Evolutionary conservation across 306 rosid genomes (phyloP).

Genomic region (Ormosia semicastrata): DNA sequence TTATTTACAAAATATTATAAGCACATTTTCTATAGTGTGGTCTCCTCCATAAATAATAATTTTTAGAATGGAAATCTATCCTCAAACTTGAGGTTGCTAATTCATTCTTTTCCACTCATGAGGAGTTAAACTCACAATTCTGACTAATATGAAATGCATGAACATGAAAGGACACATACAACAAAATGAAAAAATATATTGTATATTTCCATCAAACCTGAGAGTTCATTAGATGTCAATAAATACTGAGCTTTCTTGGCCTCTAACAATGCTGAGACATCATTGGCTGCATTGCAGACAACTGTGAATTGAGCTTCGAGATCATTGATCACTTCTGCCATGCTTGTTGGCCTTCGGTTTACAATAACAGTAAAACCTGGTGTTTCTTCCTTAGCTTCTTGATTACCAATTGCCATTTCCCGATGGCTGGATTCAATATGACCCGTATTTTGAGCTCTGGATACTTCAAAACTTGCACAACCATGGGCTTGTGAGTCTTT

Average conservation of each 20-base stretch:
- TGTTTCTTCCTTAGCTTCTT: slow-evolving; percentile 55
- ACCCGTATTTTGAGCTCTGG: slow-evolving; percentile 46
- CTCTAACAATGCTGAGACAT: slow-evolving; percentile 62
- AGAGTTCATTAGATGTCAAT: slow-evolving; percentile 50
- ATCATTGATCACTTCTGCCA: slow-evolving; percentile 77
- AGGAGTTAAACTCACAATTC: neutral
- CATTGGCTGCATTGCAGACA: slow-evolving; percentile 69
- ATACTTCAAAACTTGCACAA: slow-evolving; percentile 37
- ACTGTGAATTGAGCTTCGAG: slow-evolving; percentile 65
- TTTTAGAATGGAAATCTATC: neutral
- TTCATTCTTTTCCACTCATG: slow-evolving; percentile 16
- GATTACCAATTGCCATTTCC: slow-evolving; percentile 42
- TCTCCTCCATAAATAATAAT: neutral
- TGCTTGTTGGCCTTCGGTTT: slow-evolving; percentile 74
- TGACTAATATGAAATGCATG: neutral
- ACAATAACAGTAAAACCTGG: slow-evolving; percentile 75
- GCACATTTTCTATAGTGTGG: neutral
- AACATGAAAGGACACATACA: neutral
- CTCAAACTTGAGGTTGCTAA: neutral
- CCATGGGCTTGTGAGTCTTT: slow-evolving; percentile 27
- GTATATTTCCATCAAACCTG: slow-evolving; percentile 48
- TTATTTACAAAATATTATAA: neutral
- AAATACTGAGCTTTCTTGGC: slow-evolving; percentile 59
- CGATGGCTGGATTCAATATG: slow-evolving; percentile 45
- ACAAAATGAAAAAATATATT: slow-evolving; percentile 2